Evolutionary conservation across 208 protist genomes (phyloP), one percentile per base, ranked within the genome.

Genomic region (Crithidia bombi): DNA sequence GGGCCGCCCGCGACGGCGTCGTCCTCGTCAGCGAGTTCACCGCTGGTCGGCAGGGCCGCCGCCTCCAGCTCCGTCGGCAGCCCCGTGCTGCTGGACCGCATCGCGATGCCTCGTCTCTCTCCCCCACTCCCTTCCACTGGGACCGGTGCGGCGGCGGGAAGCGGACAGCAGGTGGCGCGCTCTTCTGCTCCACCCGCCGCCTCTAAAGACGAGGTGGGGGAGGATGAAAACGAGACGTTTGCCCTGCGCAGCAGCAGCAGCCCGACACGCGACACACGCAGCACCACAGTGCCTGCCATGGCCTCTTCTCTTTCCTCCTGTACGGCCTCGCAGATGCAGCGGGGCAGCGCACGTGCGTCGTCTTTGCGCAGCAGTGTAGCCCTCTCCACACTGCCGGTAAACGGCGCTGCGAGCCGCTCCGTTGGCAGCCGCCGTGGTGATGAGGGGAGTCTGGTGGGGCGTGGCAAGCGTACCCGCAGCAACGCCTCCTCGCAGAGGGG

Each of bases 401-500:
- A 76, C 47, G 21, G 63, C 25, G 44, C 36, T 9, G 56, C 39
- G 35, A 33, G 33, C 38, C 57, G 56, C 38, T 7, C 38, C 12
- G 2, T 1, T 5, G 59, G 33, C 17, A 52, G 15, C 19, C 30
- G 51, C 25, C 14, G 61, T 30, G 38, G 21, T 32, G 51, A 47
- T 7, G 0, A 19, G 5, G 15, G 39, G 5, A 49, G n/a, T 43
- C 10, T 5, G 0, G 25, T 3, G 12, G 28, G 21, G 6, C 33
- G 59, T 9, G 25, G n/a, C 15, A 76, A 76, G 71, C 63, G 71
- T 19, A 55, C 71, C 15, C 71, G 71, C 36, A 76, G 71, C 56
- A 66, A 49, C 17, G 52, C 33, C 33, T 47, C 41, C 3, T 70
- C 71, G 25, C 46, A 35, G 54, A 19, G 59, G 1, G 59, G 59